Conservation (phyloP, 2,329 filamentous ascomycete genomes). For the Claviceps quebecensis region DNA sequence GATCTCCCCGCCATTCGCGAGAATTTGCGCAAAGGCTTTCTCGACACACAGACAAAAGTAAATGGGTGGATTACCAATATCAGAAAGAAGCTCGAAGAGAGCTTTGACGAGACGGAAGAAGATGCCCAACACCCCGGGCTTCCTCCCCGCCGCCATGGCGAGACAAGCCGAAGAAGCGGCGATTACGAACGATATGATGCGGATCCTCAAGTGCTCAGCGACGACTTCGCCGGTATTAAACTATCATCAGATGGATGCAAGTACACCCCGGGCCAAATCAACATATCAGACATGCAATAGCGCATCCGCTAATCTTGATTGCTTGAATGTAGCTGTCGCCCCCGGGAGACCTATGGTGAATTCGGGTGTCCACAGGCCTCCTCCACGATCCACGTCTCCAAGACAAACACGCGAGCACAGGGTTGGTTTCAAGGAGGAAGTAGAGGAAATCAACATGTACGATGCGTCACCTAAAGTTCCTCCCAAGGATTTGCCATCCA, state of each 20-base stretch:
- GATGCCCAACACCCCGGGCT: slow-evolving; percentile 16
- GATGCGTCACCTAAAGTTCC: slow-evolving; percentile 44
- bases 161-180: slow-evolving; percentile 56
- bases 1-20: slow-evolving; percentile 87
- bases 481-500: slow-evolving; percentile 33
- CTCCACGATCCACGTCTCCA: slow-evolving; percentile 37
- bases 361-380: slow-evolving; percentile 65
- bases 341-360: slow-evolving; percentile 38
- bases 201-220: slow-evolving; percentile 76
- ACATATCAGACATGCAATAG: neutral
- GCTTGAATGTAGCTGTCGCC: slow-evolving; percentile 13
- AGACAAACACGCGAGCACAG: slow-evolving; percentile 34
- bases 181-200: slow-evolving; percentile 91
- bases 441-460: slow-evolving; percentile 72
- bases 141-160: slow-evolving; percentile 38
- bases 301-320: neutral
- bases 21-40: slow-evolving; percentile 85
- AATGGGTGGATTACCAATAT: slow-evolving; percentile 85
- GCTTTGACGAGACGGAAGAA: slow-evolving; percentile 58
- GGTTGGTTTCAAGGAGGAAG: slow-evolving; percentile 45
- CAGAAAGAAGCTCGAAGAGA: slow-evolving; percentile 87
- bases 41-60: slow-evolving; percentile 85
- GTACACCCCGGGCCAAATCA: slow-evolving; percentile 13
- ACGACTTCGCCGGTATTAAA: slow-evolving; percentile 69
- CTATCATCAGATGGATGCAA: slow-evolving; percentile 48